Percentiles rank a stretch among this genome's conserved stretches.
These are phyloP conservation scores for Laetiporus sulphureus DNA, from an alignment of 1,284 basidiomycete species.

Conservation along the genomic window DNA sequence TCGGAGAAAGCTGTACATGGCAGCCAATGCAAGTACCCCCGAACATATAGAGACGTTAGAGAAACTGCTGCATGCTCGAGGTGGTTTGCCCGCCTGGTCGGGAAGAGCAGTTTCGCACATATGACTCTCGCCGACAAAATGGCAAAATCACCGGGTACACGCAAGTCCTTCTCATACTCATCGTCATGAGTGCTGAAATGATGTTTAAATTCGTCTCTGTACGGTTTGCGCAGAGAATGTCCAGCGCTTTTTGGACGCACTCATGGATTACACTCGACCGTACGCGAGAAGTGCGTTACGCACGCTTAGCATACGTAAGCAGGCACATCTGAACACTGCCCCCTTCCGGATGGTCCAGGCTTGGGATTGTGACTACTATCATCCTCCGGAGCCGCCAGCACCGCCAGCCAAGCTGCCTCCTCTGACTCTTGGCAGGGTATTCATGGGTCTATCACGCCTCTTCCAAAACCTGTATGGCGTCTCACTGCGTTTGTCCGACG, in stretches of 20 bases:
- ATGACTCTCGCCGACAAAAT: slow-evolving; percentile 90
- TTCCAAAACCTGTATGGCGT: slow-evolving; percentile 88
- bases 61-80: slow-evolving; percentile 66
- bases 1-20: slow-evolving; percentile 73
- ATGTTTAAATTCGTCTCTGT: too few relatives aligned
- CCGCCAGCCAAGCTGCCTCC: slow-evolving; percentile 65
- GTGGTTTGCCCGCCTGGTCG: slow-evolving; percentile 79
- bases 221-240: slow-evolving; percentile 83
- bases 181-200: too few relatives aligned
- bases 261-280: slow-evolving; percentile 72
- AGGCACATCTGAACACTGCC: slow-evolving; percentile 50
- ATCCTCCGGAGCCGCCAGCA: slow-evolving; percentile 68
- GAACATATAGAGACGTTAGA: slow-evolving; percentile 74
- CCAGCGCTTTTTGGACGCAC: slow-evolving; percentile 71
- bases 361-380: slow-evolving; percentile 92
- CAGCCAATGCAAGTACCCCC: slow-evolving; percentile 62
- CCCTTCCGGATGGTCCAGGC: slow-evolving; percentile 68
- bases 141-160: slow-evolving; percentile 80
- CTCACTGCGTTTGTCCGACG: slow-evolving; percentile 64
- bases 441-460: slow-evolving; percentile 81
- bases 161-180: too few relatives aligned
- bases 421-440: slow-evolving; percentile 77
- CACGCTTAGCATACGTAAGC: slow-evolving; percentile 69
- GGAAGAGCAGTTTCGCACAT: slow-evolving; percentile 76
- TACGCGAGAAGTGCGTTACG: slow-evolving; percentile 69